Evolutionary conservation across 768 basidiomycete genomes (phyloP), one percentile per base, ranked within the genome.

Genomic region (Serpula lacrymans): DNA sequence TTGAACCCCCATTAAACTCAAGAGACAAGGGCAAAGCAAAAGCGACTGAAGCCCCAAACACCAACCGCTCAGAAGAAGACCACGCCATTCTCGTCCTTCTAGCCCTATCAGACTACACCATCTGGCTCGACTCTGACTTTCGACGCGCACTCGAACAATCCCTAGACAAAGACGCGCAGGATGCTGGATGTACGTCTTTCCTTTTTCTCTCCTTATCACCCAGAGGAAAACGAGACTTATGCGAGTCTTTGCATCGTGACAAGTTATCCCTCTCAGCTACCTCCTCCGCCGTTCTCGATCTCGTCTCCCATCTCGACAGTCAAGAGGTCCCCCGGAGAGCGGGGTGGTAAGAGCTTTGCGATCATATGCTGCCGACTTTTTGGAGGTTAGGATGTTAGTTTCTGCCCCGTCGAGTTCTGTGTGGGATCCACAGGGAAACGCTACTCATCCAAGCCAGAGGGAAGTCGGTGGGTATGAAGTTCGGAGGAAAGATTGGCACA

Each of bases 371-470:
- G 50, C 50, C 4, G 67, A 74, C 6, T 20, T 52, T 3, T 53
- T 88, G 16, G 83, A 89, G 36, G 65, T 83, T 1, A 75, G 83
- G 6, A 73, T 91, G 64, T 64, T 77, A 1, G 68, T 85, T 17
- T 65, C 71, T 0, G 57, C 56, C 4, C 70, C 69, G 9, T 64
- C 69, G 10, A 54, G 63, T 36, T 65, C 68, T 17, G 54, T 49
- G 4, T 71, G 73, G 62, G 61, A 64, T 24, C 62, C 58, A 39
- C 41, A 51, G 27, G 57, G 49, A 24, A 59, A 53, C 41, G n/a
- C n/a, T n/a, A n/a, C n/a, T n/a, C n/a, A n/a, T n/a, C 54, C 50
- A n/a, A 53, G 51, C 18, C 54, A 48, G 32, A 60, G 63, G 12
- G 67, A 65, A 20, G 41, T 55, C 5, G 80, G 80, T 1, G 75